Evolutionary conservation across 108 stramenopile genomes (phyloP).

Genomic region (Cyclotella distinguenda): DNA sequence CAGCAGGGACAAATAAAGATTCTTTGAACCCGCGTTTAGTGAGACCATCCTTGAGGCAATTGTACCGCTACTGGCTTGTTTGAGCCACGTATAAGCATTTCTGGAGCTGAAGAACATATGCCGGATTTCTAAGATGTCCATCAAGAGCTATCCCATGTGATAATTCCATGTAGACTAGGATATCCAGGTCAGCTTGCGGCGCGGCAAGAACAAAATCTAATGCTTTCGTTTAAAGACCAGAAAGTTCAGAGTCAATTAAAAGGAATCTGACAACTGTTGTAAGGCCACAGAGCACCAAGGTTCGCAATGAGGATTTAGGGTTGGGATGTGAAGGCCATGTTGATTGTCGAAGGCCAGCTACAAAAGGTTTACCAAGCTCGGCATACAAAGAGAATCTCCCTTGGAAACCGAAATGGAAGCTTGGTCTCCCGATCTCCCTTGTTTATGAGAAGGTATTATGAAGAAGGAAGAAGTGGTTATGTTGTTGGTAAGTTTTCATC

Average conservation of each 20-base stretch:
- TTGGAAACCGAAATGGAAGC: constrained; percentile 4
- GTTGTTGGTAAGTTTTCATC: too few species aligned
- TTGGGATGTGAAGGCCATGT: too few species aligned
- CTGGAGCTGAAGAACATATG: constrained; percentile 1
- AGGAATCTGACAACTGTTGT: constrained; percentile 21
- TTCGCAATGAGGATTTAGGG: background rate
- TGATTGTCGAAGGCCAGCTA: too few species aligned
- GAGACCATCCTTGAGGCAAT: constrained; percentile 1
- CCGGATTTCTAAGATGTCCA: background rate
- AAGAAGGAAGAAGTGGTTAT: too few species aligned
- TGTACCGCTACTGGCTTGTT: constrained; percentile 6
- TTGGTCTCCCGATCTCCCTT: constrained; percentile 1
- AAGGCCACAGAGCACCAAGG: constrained; percentile 7
- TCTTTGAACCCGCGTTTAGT: background rate
- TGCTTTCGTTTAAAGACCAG: background rate
- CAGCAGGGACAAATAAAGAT: constrained; percentile 8
- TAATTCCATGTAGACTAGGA: constrained; percentile 27
- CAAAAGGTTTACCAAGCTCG: background rate
- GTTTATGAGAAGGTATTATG: constrained; percentile 2
- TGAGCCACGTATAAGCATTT: constrained; percentile 14
- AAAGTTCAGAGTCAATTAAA: background rate
- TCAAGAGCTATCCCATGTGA: constrained; percentile 6
- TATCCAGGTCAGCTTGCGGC: constrained; percentile 13
- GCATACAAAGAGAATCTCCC: constrained; percentile 10
- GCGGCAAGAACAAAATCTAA: constrained; percentile 20